These are phyloP conservation scores for Pueraria montana DNA, from an alignment of 306 rosid species.

Conservation along the genomic window DNA sequence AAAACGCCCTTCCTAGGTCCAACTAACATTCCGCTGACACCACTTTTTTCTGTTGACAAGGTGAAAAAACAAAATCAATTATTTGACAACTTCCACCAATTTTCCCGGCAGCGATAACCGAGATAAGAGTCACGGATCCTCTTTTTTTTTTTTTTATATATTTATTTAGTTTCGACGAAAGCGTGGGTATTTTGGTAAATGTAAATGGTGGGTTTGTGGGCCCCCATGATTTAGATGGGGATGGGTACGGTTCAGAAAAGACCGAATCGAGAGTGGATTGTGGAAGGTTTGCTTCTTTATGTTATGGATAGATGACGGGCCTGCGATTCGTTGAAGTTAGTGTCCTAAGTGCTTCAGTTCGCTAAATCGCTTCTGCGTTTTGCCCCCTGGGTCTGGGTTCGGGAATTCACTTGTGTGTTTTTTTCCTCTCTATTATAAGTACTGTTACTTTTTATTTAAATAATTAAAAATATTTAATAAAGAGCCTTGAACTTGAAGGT, in stretches of 20 bases:
- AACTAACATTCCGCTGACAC: conserved; percentile 36
- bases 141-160: not conserved
- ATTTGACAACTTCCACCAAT: not conserved
- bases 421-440: not conserved
- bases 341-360: not conserved
- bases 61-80: conserved; percentile 15
- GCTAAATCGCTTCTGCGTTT: not conserved
- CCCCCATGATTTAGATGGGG: conserved; percentile 37
- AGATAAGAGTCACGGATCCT: not conserved
- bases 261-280: not conserved
- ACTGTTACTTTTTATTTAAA: not conserved
- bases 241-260: conserved; percentile 34
- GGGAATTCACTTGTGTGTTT: not conserved
- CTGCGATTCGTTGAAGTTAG: conserved; percentile 39
- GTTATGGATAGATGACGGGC: conserved; percentile 6
- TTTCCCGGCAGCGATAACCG: not conserved
- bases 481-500: not conserved
- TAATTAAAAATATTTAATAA: not conserved
- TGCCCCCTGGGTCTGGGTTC: not conserved
- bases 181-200: conserved; percentile 53
- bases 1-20: conserved; percentile 49
- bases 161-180: not conserved
- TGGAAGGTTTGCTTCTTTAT: not conserved
- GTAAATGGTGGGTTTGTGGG: conserved; percentile 20
- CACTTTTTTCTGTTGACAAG: not conserved